Evolutionary conservation across 345 rosid species (phyloP).

Genomic region (Populus pruinosa): DNA sequence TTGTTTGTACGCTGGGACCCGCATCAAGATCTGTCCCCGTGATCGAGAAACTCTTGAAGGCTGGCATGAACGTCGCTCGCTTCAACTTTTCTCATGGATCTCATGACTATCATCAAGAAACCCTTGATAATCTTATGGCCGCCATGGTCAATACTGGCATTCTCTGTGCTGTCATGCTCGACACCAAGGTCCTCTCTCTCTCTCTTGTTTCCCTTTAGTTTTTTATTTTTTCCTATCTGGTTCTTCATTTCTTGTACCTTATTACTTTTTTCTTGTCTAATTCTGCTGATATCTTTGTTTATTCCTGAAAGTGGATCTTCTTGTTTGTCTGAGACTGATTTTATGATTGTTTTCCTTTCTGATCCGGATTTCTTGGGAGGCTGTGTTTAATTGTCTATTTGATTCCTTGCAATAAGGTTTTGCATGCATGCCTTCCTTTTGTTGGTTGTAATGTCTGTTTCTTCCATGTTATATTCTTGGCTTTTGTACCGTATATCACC

Average conservation of each 20-base stretch:
- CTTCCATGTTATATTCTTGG: not conserved
- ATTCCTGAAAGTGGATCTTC: not conserved
- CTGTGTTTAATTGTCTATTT: not conserved
- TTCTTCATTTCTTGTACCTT: not conserved
- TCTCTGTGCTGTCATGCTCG: conserved; percentile 97
- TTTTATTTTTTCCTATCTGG: not conserved
- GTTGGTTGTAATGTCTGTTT: not conserved
- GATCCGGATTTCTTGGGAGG: not conserved
- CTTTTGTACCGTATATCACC: not conserved
- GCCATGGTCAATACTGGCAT: conserved; percentile 88
- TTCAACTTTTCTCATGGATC: conserved; percentile 95
- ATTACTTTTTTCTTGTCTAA: not conserved
- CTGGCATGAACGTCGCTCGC: conserved; percentile 61
- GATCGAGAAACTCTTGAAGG: conserved; percentile 79
- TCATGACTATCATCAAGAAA: conserved; percentile 88
- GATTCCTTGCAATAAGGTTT: not conserved
- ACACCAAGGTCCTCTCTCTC: conserved; percentile 56
- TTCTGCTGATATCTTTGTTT: not conserved
- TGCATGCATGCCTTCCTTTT: not conserved
- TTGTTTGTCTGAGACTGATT: not conserved
- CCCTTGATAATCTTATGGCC: conserved; percentile 76
- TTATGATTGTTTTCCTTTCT: not conserved
- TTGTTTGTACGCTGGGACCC: conserved; percentile 93
- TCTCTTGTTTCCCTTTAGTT: not conserved
- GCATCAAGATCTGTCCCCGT: conserved; percentile 76